phyloP scores from a whole-genome alignment of 371 early-diverging fungal species.

The Rhizopus delemar region DNA sequence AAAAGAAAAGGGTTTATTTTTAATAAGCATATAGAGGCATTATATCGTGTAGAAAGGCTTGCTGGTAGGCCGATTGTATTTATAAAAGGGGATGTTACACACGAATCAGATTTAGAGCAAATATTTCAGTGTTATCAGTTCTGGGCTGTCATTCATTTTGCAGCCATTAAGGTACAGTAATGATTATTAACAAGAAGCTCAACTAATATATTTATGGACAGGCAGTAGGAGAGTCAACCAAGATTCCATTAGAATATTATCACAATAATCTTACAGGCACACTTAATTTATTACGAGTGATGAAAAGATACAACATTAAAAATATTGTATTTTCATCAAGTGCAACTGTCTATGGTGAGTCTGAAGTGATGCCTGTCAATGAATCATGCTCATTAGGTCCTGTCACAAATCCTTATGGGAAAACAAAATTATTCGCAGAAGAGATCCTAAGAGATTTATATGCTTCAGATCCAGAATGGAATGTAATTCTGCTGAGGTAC shows the following conservation, averaged over 20 bases:
- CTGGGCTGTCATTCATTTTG: constrained; percentile 86
- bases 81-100: constrained; percentile 46
- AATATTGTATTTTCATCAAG: constrained; percentile 87
- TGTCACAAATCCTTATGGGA: constrained; percentile 85
- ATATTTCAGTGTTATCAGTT: constrained; percentile 72
- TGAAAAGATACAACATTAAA: constrained; percentile 65
- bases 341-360: constrained; percentile 80
- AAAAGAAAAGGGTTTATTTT: background rate
- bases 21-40: constrained; percentile 39
- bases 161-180: constrained; percentile 70
- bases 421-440: constrained; percentile 83
- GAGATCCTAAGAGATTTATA: constrained; percentile 73
- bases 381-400: constrained; percentile 66
- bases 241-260: constrained; percentile 1
- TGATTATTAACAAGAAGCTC: background rate
- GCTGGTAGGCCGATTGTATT: constrained; percentile 46
- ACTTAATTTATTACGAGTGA: constrained; percentile 66
- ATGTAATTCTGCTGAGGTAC: constrained; percentile 67
- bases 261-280: constrained; percentile 85
- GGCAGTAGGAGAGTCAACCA: constrained; percentile 63
- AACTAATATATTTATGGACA: constrained; percentile 2
- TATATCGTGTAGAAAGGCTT: constrained; percentile 46
- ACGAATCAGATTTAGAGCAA: constrained; percentile 47
- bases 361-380: constrained; percentile 55
- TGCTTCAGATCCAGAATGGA: constrained; percentile 61